A percentile compares a stretch with the other conserved stretches of the same genome.
These are phyloP conservation scores for Thuja plicata DNA, from an alignment of 83 land plant genomes.

Conservation along the genomic window DNA sequence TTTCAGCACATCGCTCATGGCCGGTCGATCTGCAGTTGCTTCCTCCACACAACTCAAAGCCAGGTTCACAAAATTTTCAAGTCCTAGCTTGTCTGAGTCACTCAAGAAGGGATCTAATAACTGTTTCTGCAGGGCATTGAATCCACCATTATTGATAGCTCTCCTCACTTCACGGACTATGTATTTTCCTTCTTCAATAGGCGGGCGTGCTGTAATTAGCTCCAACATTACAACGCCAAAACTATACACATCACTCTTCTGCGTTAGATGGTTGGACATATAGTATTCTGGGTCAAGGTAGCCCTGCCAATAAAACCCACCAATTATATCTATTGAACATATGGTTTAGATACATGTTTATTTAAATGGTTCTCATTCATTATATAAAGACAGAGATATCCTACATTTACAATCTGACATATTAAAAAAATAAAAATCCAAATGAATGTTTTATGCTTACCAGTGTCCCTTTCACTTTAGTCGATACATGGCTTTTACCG, in stretches of 20 bases:
- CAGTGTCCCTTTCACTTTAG: slow-evolving; percentile 50
- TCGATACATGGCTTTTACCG: slow-evolving; percentile 19
- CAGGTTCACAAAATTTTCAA: slow-evolving; percentile 42
- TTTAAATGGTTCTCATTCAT: too few species aligned
- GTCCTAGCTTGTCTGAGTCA: slow-evolving; percentile 16
- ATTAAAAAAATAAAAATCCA: background rate
- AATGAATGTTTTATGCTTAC: slow-evolving; percentile 30
- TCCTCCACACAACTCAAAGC: slow-evolving; percentile 55
- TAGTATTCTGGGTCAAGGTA: slow-evolving; percentile 69
- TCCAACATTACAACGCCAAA: slow-evolving; percentile 52
- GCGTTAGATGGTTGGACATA: slow-evolving; percentile 49
- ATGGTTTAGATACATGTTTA: too few species aligned
- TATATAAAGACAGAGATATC: too few species aligned
- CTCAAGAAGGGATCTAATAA: slow-evolving; percentile 41
- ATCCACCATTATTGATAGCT: slow-evolving; percentile 31
- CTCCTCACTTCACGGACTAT: slow-evolving; percentile 38
- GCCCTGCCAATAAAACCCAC: slow-evolving; percentile 25
- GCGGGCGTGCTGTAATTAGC: slow-evolving; percentile 40
- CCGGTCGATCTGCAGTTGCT: slow-evolving; percentile 31
- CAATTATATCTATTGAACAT: background rate
- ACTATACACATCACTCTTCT: slow-evolving; percentile 55
- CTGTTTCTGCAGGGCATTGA: slow-evolving; percentile 21
- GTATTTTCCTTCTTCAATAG: slow-evolving; percentile 53
- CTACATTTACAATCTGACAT: too few species aligned
- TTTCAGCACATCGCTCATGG: slow-evolving; percentile 53